Evolutionary conservation across 2,329 filamentous ascomycete genomes (phyloP).

Genomic region (Tricladium varicosporioides): DNA sequence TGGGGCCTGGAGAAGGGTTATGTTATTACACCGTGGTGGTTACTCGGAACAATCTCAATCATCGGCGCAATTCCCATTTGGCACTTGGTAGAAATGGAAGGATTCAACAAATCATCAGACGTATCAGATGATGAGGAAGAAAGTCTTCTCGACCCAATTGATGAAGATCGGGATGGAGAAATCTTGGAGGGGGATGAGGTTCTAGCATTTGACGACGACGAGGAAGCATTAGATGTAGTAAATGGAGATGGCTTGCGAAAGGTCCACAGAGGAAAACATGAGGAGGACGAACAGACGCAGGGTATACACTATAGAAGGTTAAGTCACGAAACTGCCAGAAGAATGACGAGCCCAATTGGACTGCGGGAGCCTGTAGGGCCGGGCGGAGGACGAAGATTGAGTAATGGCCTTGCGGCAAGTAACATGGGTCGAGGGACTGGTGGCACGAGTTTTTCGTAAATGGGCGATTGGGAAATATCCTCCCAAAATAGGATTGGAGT

Average conservation of each 20-base stretch:
- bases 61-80: conserved; percentile 71
- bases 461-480: too few species aligned
- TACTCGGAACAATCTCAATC: conserved; percentile 61
- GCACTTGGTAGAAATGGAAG: conserved; percentile 72
- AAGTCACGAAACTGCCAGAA: conserved; percentile 17
- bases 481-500: too few species aligned
- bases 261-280: neutral
- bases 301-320: neutral
- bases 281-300: neutral
- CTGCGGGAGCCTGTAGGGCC: conserved; percentile 30
- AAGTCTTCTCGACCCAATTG: conserved; percentile 6
- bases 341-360: conserved; percentile 33
- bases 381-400: conserved; percentile 31
- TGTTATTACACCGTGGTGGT: conserved; percentile 78
- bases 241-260: conserved; percentile 9
- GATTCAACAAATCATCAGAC: conserved; percentile 48
- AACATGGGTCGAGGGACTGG: conserved; percentile 33
- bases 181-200: conserved; percentile 25
- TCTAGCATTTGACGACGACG: conserved; percentile 16
- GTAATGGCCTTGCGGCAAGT: conserved; percentile 33
- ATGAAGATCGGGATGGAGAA: conserved; percentile 15
- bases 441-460: conserved; percentile 28
- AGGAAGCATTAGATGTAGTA: conserved; percentile 25
- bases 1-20: conserved; percentile 74
- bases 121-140: conserved; percentile 30